phyloP scores from a whole-genome alignment of 495 filamentous ascomycete species.

The Monascus purpureus region DNA sequence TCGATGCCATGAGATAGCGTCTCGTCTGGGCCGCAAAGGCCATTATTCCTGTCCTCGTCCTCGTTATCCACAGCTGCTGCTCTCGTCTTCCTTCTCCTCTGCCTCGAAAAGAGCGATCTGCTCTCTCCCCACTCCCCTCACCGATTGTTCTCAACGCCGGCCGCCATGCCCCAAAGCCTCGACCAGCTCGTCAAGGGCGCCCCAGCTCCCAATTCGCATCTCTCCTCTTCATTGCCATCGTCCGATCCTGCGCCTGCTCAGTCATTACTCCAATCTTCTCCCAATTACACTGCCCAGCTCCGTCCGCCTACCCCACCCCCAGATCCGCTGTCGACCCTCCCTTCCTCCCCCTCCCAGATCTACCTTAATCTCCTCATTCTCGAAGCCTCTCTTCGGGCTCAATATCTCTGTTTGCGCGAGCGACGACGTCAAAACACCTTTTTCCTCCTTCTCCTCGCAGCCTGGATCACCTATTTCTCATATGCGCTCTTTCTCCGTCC shows the following conservation, averaged over 20 bases:
- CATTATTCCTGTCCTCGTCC: constrained; percentile 5
- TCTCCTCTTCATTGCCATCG: constrained; percentile 21
- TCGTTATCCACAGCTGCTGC: no score
- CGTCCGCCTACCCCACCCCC: constrained; percentile 32
- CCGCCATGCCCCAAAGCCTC: constrained; percentile 46
- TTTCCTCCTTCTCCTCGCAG: constrained; percentile 62
- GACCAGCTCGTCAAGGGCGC: constrained; percentile 87
- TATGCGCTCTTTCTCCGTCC: constrained; percentile 82
- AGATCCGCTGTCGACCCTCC: constrained; percentile 69
- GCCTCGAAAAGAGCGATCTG: constrained; percentile 2
- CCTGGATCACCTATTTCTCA: constrained; percentile 71
- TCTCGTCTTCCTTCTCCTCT: background rate
- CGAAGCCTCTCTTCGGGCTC: constrained; percentile 82
- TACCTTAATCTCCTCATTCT: constrained; percentile 97
- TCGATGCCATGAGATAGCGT: constrained; percentile 14
- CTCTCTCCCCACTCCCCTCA: constrained; percentile 4
- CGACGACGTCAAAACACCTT: constrained; percentile 91
- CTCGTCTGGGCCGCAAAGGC: constrained; percentile 21
- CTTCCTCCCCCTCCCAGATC: constrained; percentile 90
- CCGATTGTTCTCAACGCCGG: constrained; percentile 2
- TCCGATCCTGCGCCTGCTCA: constrained; percentile 19
- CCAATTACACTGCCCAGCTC: constrained; percentile 20
- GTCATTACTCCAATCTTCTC: constrained; percentile 15
- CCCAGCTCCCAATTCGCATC: constrained; percentile 30
- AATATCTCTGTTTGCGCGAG: constrained; percentile 80